These are phyloP conservation scores for Kappamyces sp. DNA, from an alignment of 192 early-diverging fungal species.

Conservation along the genomic window DNA sequence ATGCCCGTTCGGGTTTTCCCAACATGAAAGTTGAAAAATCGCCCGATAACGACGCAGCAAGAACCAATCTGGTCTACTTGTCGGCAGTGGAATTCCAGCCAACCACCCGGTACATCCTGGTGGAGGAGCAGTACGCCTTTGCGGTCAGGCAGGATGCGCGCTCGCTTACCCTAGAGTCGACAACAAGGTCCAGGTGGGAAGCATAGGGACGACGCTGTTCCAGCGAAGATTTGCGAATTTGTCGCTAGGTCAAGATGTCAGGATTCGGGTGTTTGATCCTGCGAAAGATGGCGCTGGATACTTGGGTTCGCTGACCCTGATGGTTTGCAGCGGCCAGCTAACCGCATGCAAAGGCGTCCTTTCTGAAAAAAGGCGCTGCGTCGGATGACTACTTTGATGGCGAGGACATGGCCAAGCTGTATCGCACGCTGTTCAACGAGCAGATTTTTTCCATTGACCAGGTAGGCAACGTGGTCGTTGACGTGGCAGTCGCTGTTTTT, in stretches of 20 bases:
- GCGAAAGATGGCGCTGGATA: slow-evolving; percentile 35
- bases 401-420: slow-evolving; percentile 59
- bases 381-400: slow-evolving; percentile 59
- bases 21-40: slow-evolving; percentile 27
- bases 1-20: no score
- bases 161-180: slow-evolving; percentile 30
- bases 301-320: slow-evolving; percentile 36
- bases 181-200: slow-evolving; percentile 34
- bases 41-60: slow-evolving; percentile 36
- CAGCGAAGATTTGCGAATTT: slow-evolving; percentile 66
- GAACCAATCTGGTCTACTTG: slow-evolving; percentile 74
- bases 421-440: slow-evolving; percentile 56
- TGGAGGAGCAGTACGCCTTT: slow-evolving; percentile 78
- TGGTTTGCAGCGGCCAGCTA: slow-evolving; percentile 23
- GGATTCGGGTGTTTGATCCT: slow-evolving; percentile 61
- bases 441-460: slow-evolving; percentile 80
- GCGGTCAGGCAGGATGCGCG: slow-evolving; percentile 56
- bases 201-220: slow-evolving; percentile 46
- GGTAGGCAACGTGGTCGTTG: neutral
- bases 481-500: slow-evolving; percentile 46
- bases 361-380: slow-evolving; percentile 27
- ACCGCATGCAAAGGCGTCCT: slow-evolving; percentile 3
- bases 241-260: slow-evolving; percentile 55
- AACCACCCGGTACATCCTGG: slow-evolving; percentile 59
- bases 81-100: slow-evolving; percentile 67